Evolutionary conservation across 2,329 filamentous ascomycete species (phyloP).

Genomic region (Neofusicoccum parvum): DNA sequence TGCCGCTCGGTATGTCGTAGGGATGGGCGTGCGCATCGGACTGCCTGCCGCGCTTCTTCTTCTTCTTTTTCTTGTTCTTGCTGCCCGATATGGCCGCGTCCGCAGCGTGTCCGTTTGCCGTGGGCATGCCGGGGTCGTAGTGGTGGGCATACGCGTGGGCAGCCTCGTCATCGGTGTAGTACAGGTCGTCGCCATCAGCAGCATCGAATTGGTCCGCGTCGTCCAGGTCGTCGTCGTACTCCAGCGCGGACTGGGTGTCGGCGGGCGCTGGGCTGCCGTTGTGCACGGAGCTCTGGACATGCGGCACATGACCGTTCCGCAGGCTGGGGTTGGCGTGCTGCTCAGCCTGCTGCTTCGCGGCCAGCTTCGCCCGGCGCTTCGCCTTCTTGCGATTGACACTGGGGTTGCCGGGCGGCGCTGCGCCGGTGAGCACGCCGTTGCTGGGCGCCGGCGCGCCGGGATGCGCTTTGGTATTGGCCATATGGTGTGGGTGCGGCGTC

Average conservation of each 20-base stretch:
- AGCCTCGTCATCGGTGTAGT: conserved; percentile 43
- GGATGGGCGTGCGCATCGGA: neutral
- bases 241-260: conserved; percentile 35
- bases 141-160: conserved; percentile 32
- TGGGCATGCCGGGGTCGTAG: conserved; percentile 32
- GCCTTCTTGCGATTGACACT: conserved; percentile 90
- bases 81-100: conserved; percentile 28
- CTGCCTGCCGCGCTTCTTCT: conserved; percentile 27
- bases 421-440: conserved; percentile 44
- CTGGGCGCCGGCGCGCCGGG: conserved; percentile 32
- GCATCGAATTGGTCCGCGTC: conserved; percentile 37
- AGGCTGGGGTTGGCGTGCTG: conserved; percentile 27
- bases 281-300: conserved; percentile 23
- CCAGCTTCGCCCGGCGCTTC: conserved; percentile 84
- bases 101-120: conserved; percentile 16
- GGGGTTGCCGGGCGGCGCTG: conserved; percentile 41
- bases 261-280: conserved; percentile 2
- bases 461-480: conserved; percentile 40
- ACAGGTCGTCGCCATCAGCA: conserved; percentile 35
- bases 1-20: conserved; percentile 24
- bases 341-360: conserved; percentile 59
- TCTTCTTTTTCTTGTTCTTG: conserved; percentile 75
- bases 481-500: conserved; percentile 24
- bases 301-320: conserved; percentile 33
- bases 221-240: conserved; percentile 49